phyloP scores from a whole-genome alignment of 306 rosid genomes.

The Dryas alaskensis region DNA sequence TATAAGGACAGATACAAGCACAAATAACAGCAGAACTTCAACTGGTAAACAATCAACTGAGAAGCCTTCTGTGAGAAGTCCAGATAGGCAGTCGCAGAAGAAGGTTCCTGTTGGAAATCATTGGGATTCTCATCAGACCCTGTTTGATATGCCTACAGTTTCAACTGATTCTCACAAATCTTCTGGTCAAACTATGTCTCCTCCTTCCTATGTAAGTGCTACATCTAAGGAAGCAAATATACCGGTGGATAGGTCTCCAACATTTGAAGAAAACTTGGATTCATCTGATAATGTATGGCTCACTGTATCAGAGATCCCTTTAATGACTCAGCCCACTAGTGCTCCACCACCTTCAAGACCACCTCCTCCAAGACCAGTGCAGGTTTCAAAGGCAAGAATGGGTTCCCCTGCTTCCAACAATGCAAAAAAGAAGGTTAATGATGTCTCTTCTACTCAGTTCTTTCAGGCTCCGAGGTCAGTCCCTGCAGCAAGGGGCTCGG shows the following conservation, averaged over 20 bases:
- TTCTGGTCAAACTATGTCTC: conserved; percentile 57
- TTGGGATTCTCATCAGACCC: conserved; percentile 51
- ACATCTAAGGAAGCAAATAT: conserved; percentile 46
- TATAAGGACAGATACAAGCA: conserved; percentile 43
- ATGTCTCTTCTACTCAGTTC: conserved; percentile 43
- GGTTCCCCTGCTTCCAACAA: conserved; percentile 42
- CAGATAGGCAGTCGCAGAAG: conserved; percentile 55
- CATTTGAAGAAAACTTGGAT: conserved; percentile 59
- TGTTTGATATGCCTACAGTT: conserved; percentile 60
- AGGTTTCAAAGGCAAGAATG: conserved; percentile 52
- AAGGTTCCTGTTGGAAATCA: conserved; percentile 48
- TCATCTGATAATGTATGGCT: conserved; percentile 74
- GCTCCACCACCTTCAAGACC: conserved; percentile 99
- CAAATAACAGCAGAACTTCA: conserved; percentile 39
- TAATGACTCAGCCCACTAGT: conserved; percentile 82
- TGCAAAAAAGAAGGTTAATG: conserved; percentile 59
- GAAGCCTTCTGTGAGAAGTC: conserved; percentile 54
- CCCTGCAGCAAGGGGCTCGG: conserved; percentile 43
- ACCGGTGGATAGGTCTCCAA: conserved; percentile 56
- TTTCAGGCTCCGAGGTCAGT: conserved; percentile 53
- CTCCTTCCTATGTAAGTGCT: conserved; percentile 49
- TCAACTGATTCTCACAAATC: conserved; percentile 57
- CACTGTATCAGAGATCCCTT: conserved; percentile 91
- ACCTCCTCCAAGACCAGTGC: conserved; percentile 91
- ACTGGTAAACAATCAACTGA: conserved; percentile 47